Percentiles rank a stretch among this genome's conserved stretches.
These are phyloP conservation scores for Tricholoma sp. DNA, from an alignment of 768 basidiomycete species.

Conservation along the genomic window DNA sequence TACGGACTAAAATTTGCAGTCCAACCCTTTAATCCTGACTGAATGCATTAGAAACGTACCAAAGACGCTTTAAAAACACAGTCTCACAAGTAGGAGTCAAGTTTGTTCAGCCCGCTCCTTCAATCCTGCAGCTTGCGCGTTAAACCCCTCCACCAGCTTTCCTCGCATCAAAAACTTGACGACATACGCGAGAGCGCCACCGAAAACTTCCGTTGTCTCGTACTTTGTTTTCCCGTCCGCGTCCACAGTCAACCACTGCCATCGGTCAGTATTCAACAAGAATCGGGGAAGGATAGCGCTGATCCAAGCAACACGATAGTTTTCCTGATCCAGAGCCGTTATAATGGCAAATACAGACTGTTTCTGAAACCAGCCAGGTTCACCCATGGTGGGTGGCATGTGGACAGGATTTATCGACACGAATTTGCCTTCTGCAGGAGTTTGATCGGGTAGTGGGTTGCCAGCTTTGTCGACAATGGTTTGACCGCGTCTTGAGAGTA, in stretches of 20 bases:
- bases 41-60: too few relatives aligned
- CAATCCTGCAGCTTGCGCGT: constrained; percentile 52
- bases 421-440: constrained; percentile 41
- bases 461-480: constrained; percentile 35
- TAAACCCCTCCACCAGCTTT: constrained; percentile 40
- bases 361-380: constrained; percentile 32
- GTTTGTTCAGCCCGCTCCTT: constrained; percentile 45
- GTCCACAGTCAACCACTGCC: constrained; percentile 53
- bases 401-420: constrained; percentile 47
- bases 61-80: too few relatives aligned
- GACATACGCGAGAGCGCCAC: constrained; percentile 49
- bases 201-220: constrained; percentile 59
- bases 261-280: constrained; percentile 51
- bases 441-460: constrained; percentile 41
- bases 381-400: constrained; percentile 55
- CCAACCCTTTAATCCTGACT: too few relatives aligned
- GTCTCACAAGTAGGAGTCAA: not conserved
- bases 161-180: constrained; percentile 39
- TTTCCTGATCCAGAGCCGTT: constrained; percentile 45
- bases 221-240: constrained; percentile 55
- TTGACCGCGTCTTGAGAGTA: constrained; percentile 40
- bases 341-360: constrained; percentile 40
- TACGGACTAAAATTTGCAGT: too few relatives aligned
- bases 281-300: constrained; percentile 35
- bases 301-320: constrained; percentile 56